Evolutionary conservation across 2,329 filamentous ascomycete species (phyloP).

Genomic region (Aspergillus sp.): DNA sequence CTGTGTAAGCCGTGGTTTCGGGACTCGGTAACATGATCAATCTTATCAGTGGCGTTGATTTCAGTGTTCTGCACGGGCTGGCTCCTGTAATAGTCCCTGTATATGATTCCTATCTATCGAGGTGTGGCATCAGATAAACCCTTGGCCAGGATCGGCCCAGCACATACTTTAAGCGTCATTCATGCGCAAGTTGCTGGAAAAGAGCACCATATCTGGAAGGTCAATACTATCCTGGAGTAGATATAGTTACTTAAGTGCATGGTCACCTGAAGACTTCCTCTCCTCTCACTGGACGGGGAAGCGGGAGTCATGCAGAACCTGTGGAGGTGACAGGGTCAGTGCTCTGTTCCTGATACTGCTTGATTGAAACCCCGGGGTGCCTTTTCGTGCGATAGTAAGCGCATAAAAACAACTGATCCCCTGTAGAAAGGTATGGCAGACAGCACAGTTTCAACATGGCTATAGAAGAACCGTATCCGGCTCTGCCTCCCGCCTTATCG

Average conservation of each 20-base stretch:
- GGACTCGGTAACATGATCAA: not conserved
- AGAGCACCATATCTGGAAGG: conserved; percentile 21
- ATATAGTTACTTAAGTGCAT: not conserved
- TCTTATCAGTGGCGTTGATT: not conserved
- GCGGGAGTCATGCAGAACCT: not conserved
- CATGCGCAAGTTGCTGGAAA: conserved; percentile 16
- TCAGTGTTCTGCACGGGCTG: not conserved
- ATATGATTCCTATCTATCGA: not conserved
- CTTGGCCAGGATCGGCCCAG: not conserved
- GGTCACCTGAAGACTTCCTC: not conserved
- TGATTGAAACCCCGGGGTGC: not conserved
- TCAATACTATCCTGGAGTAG: not conserved
- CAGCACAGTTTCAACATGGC: not conserved
- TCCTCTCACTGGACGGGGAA: not conserved
- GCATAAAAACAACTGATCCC: not conserved
- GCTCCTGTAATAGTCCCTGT: not conserved
- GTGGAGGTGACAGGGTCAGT: not conserved
- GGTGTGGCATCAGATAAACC: not conserved
- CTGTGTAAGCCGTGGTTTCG: not conserved
- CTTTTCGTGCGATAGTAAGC: not conserved
- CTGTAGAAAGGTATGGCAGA: not conserved
- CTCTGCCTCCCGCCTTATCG: not conserved
- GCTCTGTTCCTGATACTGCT: not conserved
- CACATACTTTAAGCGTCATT: no score
- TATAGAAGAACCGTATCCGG: conserved; percentile 3